These are phyloP conservation scores for Cercophora sp. DNA, from an alignment of 495 filamentous ascomycete species.

Conservation along the genomic window DNA sequence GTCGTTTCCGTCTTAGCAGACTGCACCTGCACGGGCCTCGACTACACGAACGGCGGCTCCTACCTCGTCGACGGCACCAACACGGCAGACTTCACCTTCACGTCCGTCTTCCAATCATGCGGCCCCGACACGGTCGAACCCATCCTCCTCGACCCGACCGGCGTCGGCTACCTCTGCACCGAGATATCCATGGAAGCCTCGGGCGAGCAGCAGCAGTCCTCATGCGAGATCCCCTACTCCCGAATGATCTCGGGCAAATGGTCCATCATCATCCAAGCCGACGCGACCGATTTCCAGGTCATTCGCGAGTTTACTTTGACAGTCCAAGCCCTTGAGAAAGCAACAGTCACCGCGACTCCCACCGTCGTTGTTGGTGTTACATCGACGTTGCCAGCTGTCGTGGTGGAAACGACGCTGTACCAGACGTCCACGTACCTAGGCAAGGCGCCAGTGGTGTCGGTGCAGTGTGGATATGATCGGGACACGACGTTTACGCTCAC, in stretches of 20 bases:
- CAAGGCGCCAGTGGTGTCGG: constrained; percentile 6
- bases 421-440: constrained; percentile 10
- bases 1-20: no score
- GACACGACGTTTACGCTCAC: constrained; percentile 11
- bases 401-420: constrained; percentile 13
- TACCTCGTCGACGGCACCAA: constrained; percentile 25
- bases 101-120: constrained; percentile 22
- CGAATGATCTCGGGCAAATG: constrained; percentile 20
- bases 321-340: constrained; percentile 14
- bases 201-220: constrained; percentile 18
- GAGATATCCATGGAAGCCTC: constrained; percentile 13
- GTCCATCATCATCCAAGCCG: constrained; percentile 28
- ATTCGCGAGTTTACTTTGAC: constrained; percentile 20
- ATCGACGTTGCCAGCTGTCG: constrained; percentile 2
- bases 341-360: constrained; percentile 16
- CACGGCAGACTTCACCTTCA: constrained; percentile 18
- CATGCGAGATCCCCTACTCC: constrained; percentile 17
- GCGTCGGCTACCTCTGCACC: constrained; percentile 17
- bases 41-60: constrained; percentile 26
- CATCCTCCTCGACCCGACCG: constrained; percentile 19
- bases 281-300: constrained; percentile 21
- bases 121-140: constrained; percentile 15
- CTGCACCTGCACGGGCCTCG: constrained; percentile 24
- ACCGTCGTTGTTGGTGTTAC: constrained; percentile 24
- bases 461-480: constrained; percentile 3